Percentiles rank a stretch among this genome's conserved stretches.
phyloP scores from a whole-genome alignment of 2,329 filamentous ascomycete species.

The Penicillium vulpinum region DNA sequence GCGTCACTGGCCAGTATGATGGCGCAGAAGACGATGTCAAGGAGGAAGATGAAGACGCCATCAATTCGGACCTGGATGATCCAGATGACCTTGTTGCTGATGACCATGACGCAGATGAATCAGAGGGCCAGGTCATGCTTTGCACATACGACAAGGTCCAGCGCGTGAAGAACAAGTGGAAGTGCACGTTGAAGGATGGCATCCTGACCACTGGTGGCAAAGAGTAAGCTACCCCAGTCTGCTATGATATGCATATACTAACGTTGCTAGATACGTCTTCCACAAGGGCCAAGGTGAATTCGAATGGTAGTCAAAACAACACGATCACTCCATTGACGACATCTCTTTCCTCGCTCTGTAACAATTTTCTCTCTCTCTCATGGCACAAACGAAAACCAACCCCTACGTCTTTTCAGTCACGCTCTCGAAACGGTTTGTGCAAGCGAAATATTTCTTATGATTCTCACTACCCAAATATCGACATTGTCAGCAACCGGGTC shows the following conservation, averaged over 20 bases:
- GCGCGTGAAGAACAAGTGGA: slow-evolving; percentile 99
- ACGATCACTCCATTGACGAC: neutral
- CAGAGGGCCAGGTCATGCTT: slow-evolving; percentile 86
- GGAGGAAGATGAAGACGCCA: slow-evolving; percentile 83
- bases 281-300: slow-evolving; percentile 97
- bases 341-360: slow-evolving; percentile 16
- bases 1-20: slow-evolving; percentile 55
- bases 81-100: slow-evolving; percentile 82
- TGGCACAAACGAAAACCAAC: slow-evolving; percentile 17
- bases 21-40: slow-evolving; percentile 55
- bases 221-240: slow-evolving; percentile 58
- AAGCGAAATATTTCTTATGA: slow-evolving; percentile 17
- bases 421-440: slow-evolving; percentile 15
- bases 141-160: slow-evolving; percentile 99
- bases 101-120: slow-evolving; percentile 83
- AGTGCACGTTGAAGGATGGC: slow-evolving; percentile 97
- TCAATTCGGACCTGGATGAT: slow-evolving; percentile 97
- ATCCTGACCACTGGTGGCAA: slow-evolving; percentile 90
- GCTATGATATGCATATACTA: slow-evolving; percentile 20
- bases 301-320: slow-evolving; percentile 71
- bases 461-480: slow-evolving; percentile 7
- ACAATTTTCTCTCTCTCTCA: slow-evolving; percentile 13
- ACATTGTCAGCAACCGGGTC: slow-evolving; percentile 7
- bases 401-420: slow-evolving; percentile 4
- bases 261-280: slow-evolving; percentile 72